These are phyloP conservation scores for Penicillium brevicompactum DNA, from an alignment of 2,329 filamentous ascomycete genomes.

Conservation along the genomic window DNA sequence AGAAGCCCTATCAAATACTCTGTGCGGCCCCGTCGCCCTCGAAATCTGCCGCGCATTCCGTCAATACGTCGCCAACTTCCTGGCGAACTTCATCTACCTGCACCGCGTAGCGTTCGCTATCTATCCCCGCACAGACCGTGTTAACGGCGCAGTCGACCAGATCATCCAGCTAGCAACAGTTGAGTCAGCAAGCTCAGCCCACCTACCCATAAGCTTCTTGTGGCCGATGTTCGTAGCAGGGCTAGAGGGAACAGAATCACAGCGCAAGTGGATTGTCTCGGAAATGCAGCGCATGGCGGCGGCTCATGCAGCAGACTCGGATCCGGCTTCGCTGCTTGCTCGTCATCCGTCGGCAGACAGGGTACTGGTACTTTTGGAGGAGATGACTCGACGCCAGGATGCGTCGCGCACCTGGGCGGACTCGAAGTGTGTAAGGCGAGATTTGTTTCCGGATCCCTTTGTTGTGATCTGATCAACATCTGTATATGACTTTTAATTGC, in stretches of 20 bases:
- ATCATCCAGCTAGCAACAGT: slow-evolving; percentile 38
- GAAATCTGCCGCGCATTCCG: slow-evolving; percentile 36
- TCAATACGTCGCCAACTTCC: slow-evolving; percentile 38
- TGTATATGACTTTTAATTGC: slow-evolving; percentile 4
- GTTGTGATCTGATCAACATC: slow-evolving; percentile 30
- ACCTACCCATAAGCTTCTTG: slow-evolving; percentile 34
- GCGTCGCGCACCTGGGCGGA: slow-evolving; percentile 38
- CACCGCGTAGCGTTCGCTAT: slow-evolving; percentile 42
- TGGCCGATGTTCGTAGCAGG: slow-evolving; percentile 41
- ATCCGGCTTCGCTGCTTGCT: background rate
- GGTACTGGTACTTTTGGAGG: slow-evolving; percentile 33
- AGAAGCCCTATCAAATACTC: slow-evolving; percentile 29
- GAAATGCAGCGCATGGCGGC: slow-evolving; percentile 37
- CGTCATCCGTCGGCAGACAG: slow-evolving; percentile 38
- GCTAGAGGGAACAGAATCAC: slow-evolving; percentile 33
- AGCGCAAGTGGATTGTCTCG: slow-evolving; percentile 36
- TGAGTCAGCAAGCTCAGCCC: slow-evolving; percentile 21
- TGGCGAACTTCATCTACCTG: slow-evolving; percentile 39
- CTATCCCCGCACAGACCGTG: slow-evolving; percentile 39
- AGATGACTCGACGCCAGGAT: slow-evolving; percentile 39
- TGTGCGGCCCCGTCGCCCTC: slow-evolving; percentile 27
- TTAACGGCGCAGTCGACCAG: slow-evolving; percentile 37
- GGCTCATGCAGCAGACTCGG: slow-evolving; percentile 8
- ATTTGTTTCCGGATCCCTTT: slow-evolving; percentile 38
- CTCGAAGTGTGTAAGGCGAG: slow-evolving; percentile 35